These are phyloP conservation scores for Mucor mucedo DNA, from an alignment of 371 early-diverging fungal genomes.

Conservation along the genomic window DNA sequence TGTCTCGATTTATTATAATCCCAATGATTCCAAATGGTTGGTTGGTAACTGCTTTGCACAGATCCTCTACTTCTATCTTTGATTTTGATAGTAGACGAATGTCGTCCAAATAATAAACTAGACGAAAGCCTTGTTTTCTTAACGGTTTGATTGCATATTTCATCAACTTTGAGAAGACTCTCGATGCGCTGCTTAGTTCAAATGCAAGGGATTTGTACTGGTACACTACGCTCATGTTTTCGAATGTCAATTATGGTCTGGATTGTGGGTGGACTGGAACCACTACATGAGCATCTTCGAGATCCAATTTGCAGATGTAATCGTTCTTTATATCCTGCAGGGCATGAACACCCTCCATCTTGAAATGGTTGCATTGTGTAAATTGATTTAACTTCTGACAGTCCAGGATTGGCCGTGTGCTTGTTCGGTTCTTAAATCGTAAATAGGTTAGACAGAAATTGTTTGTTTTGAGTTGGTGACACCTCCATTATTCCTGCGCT, in stretches of 20 bases:
- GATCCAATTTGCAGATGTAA: too few species aligned
- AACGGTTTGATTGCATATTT: constrained; percentile 9
- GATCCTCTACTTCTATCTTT: too few species aligned
- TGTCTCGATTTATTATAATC: constrained; percentile 10
- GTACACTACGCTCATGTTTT: constrained; percentile 10
- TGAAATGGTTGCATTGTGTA: constrained; percentile 18
- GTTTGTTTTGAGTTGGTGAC: constrained; percentile 1
- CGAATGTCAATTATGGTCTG: constrained; percentile 1
- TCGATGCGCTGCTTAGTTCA: constrained; percentile 14
- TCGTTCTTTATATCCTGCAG: too few species aligned
- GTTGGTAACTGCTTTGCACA: too few species aligned
- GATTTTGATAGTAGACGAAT: constrained; percentile 6
- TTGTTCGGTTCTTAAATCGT: constrained; percentile 22
- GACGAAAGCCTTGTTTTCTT: constrained; percentile 7
- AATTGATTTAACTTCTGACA: constrained; percentile 17
- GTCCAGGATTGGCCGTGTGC: constrained; percentile 23
- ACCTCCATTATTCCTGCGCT: constrained; percentile 1
- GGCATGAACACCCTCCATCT: constrained; percentile 21
- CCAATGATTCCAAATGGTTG: neutral
- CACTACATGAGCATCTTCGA: constrained; percentile 2
- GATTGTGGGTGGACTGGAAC: constrained; percentile 12
- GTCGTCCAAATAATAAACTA: constrained; percentile 21
- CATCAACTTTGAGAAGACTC: constrained; percentile 16
- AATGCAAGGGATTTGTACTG: constrained; percentile 21
- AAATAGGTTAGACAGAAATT: constrained; percentile 19